A percentile compares a stretch with the other conserved stretches of the same genome.
These are phyloP conservation scores for Amanita molliuscula DNA, from an alignment of 768 basidiomycete genomes.

Conservation along the genomic window DNA sequence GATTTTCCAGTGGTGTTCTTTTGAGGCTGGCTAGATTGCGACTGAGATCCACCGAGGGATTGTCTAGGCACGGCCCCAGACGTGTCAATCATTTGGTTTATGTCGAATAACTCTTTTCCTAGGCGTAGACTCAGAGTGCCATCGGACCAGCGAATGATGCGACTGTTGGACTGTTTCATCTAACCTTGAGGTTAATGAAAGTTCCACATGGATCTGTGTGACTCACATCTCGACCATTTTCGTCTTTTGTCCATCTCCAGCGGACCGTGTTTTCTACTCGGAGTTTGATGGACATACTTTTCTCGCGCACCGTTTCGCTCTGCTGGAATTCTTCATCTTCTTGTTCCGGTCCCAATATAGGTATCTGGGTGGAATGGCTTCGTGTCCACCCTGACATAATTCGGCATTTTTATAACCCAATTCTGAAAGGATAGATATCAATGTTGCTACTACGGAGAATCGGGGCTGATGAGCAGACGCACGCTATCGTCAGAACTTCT, in stretches of 20 bases:
- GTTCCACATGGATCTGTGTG: not conserved
- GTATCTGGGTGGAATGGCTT: constrained; percentile 85
- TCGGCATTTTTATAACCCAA: constrained; percentile 92
- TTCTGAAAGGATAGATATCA: constrained; percentile 33
- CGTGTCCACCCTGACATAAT: constrained; percentile 82
- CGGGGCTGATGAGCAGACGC: constrained; percentile 16
- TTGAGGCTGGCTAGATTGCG: constrained; percentile 32
- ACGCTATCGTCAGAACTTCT: constrained; percentile 77
- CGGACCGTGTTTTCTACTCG: constrained; percentile 91
- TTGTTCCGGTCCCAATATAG: constrained; percentile 74
- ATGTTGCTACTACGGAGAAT: not conserved
- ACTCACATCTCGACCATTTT: constrained; percentile 67
- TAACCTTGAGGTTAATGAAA: constrained; percentile 19
- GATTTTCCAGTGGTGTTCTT: constrained; percentile 30
- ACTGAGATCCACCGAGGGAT: constrained; percentile 36
- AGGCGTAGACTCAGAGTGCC: constrained; percentile 83
- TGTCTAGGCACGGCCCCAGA: constrained; percentile 59
- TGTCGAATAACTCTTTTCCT: constrained; percentile 91
- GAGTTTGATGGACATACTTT: constrained; percentile 76
- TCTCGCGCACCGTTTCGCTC: constrained; percentile 56
- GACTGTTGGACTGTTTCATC: constrained; percentile 82
- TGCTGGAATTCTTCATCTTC: constrained; percentile 55
- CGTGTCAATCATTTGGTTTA: constrained; percentile 69
- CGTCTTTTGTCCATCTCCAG: constrained; percentile 89
- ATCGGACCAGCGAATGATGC: constrained; percentile 93